Evolutionary conservation across 106 monocot species (phyloP).

Genomic region (Triglochin maritima): DNA sequence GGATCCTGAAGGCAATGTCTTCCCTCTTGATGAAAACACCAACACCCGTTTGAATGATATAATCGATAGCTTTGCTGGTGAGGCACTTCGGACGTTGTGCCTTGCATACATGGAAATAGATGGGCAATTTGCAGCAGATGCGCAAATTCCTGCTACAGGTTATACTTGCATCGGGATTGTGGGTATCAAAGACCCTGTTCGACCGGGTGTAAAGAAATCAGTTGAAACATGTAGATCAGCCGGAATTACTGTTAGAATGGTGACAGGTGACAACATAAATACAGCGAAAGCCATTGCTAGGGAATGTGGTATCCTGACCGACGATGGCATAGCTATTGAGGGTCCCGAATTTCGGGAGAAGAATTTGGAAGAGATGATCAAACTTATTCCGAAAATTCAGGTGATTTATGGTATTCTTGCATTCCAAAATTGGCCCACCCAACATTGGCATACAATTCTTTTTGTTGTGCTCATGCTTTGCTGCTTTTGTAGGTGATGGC

Average conservation of each 20-base stretch:
- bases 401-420: conserved; percentile 7
- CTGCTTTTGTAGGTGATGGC: conserved; percentile 46
- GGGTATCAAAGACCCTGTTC: conserved; percentile 69
- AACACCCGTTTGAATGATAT: conserved; percentile 20
- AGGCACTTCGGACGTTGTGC: conserved; percentile 63
- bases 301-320: conserved; percentile 69
- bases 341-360: conserved; percentile 61
- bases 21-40: conserved; percentile 38
- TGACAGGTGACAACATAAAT: conserved; percentile 70
- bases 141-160: conserved; percentile 38
- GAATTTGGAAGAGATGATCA: conserved; percentile 38
- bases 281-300: conserved; percentile 69
- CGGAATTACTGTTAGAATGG: conserved; percentile 69
- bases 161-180: conserved; percentile 62
- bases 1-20: conserved; percentile 28
- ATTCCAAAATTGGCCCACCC: too few relatives aligned
- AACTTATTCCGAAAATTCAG: conserved; percentile 58
- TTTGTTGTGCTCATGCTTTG: background rate
- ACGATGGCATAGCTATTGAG: conserved; percentile 55
- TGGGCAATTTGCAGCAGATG: conserved; percentile 18
- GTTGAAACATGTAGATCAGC: conserved; percentile 56
- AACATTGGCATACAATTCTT: too few relatives aligned
- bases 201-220: conserved; percentile 71
- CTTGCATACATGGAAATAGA: conserved; percentile 57
- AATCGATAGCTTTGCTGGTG: conserved; percentile 55